A percentile compares a stretch with the other conserved stretches of the same genome.
Evolutionary conservation across 768 basidiomycete species (phyloP).

Genomic region (Serendipita sp.): DNA sequence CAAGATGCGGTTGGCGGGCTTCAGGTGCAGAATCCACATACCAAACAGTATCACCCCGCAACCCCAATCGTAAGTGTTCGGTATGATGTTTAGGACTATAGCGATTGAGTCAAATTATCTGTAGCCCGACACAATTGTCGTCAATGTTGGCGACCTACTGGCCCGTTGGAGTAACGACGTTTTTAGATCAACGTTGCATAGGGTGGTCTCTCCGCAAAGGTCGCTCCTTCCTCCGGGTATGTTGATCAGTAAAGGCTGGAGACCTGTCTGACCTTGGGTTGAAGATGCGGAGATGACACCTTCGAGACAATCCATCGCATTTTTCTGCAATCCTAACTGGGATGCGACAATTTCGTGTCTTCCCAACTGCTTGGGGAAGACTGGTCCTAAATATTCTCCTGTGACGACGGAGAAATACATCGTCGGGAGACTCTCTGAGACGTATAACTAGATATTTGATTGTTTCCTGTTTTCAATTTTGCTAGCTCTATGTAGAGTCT

Average conservation of each 20-base stretch:
- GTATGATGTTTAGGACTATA: not conserved
- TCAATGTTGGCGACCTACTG: conserved; percentile 69
- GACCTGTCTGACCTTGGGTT: not conserved
- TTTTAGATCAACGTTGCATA: conserved; percentile 21
- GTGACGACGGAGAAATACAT: conserved; percentile 65
- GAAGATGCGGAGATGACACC: conserved; percentile 38
- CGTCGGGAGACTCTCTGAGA: conserved; percentile 26
- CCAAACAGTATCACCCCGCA: conserved; percentile 51
- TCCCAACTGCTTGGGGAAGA: conserved; percentile 32
- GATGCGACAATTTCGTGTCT: conserved; percentile 50
- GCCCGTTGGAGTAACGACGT: conserved; percentile 74
- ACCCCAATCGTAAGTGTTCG: conserved; percentile 46
- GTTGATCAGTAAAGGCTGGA: not conserved
- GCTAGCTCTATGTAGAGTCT: not conserved
- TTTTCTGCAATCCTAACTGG: conserved; percentile 75
- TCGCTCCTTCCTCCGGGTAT: conserved; percentile 3
- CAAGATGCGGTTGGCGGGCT: conserved; percentile 67
- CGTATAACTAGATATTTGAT: not conserved
- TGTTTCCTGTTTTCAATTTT: not conserved
- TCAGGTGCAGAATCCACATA: conserved; percentile 68
- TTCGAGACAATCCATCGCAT: conserved; percentile 62
- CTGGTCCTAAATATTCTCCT: conserved; percentile 47
- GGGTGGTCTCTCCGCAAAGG: conserved; percentile 7
- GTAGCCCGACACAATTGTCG: conserved; percentile 64
- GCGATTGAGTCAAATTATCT: not conserved